phyloP scores from a whole-genome alignment of 306 rosid species.

The Cucumis melo region DNA sequence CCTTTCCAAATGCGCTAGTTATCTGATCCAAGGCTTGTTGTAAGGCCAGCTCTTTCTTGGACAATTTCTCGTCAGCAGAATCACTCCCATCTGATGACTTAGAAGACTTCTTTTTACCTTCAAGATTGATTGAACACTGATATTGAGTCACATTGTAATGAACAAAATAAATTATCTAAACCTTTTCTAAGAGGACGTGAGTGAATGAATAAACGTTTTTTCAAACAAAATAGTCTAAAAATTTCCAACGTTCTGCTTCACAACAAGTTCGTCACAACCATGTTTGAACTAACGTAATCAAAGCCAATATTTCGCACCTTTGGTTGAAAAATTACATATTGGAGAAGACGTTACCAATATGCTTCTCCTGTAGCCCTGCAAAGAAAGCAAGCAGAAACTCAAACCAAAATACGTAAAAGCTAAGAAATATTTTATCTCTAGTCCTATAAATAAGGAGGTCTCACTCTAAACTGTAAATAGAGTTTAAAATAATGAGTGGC shows the following conservation, averaged over 20 bases:
- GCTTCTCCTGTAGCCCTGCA: conserved; percentile 44
- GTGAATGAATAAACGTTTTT: neutral
- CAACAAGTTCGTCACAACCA: neutral
- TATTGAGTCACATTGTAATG: neutral
- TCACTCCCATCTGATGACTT: conserved; percentile 70
- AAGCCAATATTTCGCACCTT: conserved; percentile 31
- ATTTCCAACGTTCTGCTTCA: neutral
- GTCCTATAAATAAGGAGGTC: neutral
- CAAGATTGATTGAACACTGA: conserved; percentile 7
- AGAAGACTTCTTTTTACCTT: conserved; percentile 47
- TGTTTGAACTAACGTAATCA: neutral
- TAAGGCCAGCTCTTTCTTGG: conserved; percentile 71
- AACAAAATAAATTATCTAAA: neutral
- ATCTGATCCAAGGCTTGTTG: conserved; percentile 90
- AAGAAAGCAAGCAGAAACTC: conserved; percentile 1
- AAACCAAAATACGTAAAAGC: conserved; percentile 2
- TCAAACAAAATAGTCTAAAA: neutral
- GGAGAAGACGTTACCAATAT: conserved; percentile 35
- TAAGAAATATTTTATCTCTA: too few species aligned
- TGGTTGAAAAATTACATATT: conserved; percentile 38
- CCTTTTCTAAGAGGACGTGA: neutral
- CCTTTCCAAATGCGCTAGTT: conserved; percentile 72
- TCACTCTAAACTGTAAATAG: neutral
- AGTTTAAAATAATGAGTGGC: neutral
- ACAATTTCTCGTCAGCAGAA: conserved; percentile 46